A percentile compares a stretch with the other conserved stretches of the same genome.
Conservation (phyloP, 345 rosid genomes). For the Rhizophora apiculata region DNA sequence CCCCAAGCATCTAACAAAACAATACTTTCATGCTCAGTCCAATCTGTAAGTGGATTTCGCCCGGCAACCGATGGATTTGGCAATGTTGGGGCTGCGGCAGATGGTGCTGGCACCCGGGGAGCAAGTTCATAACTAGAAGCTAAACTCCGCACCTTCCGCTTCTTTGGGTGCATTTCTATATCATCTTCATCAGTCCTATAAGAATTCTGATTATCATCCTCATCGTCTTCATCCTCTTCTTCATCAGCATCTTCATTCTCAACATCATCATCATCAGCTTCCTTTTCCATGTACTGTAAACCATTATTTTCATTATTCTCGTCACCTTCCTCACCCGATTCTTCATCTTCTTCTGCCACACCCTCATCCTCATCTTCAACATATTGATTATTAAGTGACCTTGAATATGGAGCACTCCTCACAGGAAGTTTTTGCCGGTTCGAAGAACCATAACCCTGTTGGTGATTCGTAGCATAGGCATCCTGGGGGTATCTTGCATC, state of each 20-base stretch:
- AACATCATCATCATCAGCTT: conserved; percentile 28
- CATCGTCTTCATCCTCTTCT: conserved; percentile 38
- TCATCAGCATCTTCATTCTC: conserved; percentile 16
- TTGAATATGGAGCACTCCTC: conserved; percentile 34
- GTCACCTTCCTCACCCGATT: conserved; percentile 40
- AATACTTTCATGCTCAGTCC: conserved; percentile 89
- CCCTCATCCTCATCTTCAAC: conserved; percentile 42
- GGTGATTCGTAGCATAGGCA: conserved; percentile 39
- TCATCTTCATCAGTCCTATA: conserved; percentile 31
- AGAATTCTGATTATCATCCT: conserved; percentile 28
- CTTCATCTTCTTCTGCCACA: conserved; percentile 31
- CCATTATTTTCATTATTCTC: conserved; percentile 40
- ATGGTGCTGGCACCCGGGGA: conserved; percentile 53
- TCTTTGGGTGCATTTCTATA: conserved; percentile 57
- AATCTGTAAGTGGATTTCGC: conserved; percentile 61
- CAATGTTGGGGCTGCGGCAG: conserved; percentile 24
- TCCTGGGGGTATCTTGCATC: conserved; percentile 68
- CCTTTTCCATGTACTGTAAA: conserved; percentile 31
- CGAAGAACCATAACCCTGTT: conserved; percentile 40
- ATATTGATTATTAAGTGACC: conserved; percentile 29
- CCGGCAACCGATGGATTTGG: conserved; percentile 51
- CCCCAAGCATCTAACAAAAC: conserved; percentile 92
- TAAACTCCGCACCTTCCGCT: conserved; percentile 68
- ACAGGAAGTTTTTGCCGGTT: conserved; percentile 59
- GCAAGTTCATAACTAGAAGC: conserved; percentile 78